Evolutionary conservation across 2,329 filamentous ascomycete species (phyloP).

Genomic region (Chaetoscypha palmicola): DNA sequence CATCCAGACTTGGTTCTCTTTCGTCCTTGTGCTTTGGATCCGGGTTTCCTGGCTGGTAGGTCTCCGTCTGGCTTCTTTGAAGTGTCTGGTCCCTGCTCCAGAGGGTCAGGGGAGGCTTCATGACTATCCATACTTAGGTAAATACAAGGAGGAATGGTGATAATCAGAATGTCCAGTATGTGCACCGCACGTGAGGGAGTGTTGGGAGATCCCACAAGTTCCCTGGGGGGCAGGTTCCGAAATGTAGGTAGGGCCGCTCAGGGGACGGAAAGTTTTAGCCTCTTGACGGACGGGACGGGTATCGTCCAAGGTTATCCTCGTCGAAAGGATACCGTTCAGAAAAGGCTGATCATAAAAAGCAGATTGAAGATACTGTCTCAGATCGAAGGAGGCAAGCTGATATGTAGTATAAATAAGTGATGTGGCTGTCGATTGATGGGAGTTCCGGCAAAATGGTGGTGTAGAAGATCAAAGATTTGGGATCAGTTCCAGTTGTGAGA

Average conservation of each 20-base stretch:
- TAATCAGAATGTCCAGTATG: background rate
- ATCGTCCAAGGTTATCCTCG: too few relatives aligned
- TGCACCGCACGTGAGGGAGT: background rate
- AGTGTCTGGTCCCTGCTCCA: constrained; percentile 6
- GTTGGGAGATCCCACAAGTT: too few relatives aligned
- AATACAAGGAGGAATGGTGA: background rate
- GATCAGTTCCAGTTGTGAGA: background rate
- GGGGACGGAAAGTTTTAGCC: too few relatives aligned
- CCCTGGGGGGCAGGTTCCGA: too few relatives aligned
- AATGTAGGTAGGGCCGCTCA: too few relatives aligned
- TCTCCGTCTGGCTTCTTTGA: constrained; percentile 4
- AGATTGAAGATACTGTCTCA: too few relatives aligned
- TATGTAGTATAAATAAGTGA: background rate
- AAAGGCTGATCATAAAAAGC: too few relatives aligned
- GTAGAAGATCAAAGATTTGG: background rate
- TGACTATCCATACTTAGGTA: constrained; percentile 5
- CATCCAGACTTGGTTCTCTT: constrained; percentile 84
- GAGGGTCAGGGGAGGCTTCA: background rate
- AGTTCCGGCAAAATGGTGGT: background rate
- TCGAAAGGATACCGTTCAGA: too few relatives aligned
- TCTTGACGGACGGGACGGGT: too few relatives aligned
- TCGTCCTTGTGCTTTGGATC: constrained; percentile 24
- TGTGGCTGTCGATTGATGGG: background rate
- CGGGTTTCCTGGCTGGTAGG: constrained; percentile 18
- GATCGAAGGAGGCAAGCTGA: too few relatives aligned